These are phyloP conservation scores for Vigna hirtella DNA, from an alignment of 306 rosid genomes.

Conservation along the genomic window DNA sequence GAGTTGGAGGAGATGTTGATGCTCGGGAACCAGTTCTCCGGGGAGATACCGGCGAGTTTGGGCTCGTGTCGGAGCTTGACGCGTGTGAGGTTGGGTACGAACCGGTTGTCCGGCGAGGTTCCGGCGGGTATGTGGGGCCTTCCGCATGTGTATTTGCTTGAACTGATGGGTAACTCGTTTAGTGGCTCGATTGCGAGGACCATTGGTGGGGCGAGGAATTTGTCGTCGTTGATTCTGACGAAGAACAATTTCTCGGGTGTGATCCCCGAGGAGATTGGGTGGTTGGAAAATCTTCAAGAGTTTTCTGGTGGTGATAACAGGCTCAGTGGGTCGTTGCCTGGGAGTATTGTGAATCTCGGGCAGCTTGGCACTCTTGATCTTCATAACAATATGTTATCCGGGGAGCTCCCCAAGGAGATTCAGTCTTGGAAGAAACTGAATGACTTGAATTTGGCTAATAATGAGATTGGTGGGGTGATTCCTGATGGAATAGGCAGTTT, in stretches of 20 bases:
- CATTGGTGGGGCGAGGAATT: constrained; percentile 65
- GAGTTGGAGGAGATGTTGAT: constrained; percentile 70
- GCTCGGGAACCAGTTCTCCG: constrained; percentile 65
- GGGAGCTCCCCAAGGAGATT: constrained; percentile 63
- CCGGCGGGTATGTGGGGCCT: constrained; percentile 88
- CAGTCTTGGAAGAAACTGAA: constrained; percentile 68
- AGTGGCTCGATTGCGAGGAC: constrained; percentile 69
- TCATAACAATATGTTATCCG: constrained; percentile 64
- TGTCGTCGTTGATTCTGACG: constrained; percentile 62
- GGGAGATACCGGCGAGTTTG: constrained; percentile 65
- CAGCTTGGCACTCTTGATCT: constrained; percentile 82
- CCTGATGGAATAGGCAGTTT: constrained; percentile 71
- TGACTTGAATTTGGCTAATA: constrained; percentile 77
- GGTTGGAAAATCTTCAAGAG: constrained; percentile 62
- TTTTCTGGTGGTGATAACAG: constrained; percentile 63
- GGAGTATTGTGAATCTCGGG: constrained; percentile 58
- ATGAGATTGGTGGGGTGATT: constrained; percentile 68
- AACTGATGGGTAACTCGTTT: constrained; percentile 62
- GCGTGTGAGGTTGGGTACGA: constrained; percentile 69
- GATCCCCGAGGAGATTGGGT: constrained; percentile 80
- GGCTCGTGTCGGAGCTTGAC: constrained; percentile 66
- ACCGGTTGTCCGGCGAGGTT: constrained; percentile 67
- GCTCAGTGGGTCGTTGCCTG: constrained; percentile 67
- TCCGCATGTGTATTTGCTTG: constrained; percentile 68
- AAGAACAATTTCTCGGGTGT: constrained; percentile 69